Evolutionary conservation across 1,284 basidiomycete genomes (phyloP), one percentile per base, ranked within the genome.

Genomic region (Puccinia hordei): DNA sequence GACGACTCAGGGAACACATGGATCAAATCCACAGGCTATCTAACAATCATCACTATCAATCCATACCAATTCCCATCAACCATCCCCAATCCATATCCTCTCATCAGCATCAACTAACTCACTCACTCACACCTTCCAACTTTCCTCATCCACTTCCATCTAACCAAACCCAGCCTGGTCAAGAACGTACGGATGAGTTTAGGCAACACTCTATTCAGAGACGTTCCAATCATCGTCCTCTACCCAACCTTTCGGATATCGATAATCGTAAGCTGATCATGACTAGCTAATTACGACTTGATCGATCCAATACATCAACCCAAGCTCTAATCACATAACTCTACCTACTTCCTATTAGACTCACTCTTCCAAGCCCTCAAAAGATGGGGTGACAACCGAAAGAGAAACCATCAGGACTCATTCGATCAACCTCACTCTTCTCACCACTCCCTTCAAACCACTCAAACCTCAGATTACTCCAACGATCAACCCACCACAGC

Each of bases 401-500:
- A 63, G 33, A 63, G 59, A n/a, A 63, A 63, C 33, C 8, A 38
- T 19, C 59, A 35, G 33, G 22, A 33, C 59, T 38, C 33, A 6
- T 33, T 6, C 59, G 8, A 4, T n/a, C 2, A 5, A 8, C 30
- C 13, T n/a, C 17, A 63, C 33, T 22, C 59, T 22, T 33, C 38
- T 27, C 4, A 19, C 2, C 38, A 8, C 33, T 12, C 5, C 17
- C 33, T 38, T 15, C 46, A 15, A 49, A 17, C 46, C 38, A 33
- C 57, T 15, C 19, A 59, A 33, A 30, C 57, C 30, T 30, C 10
- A 59, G 57, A n/a, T n/a, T n/a, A 41, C 38, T 41, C 38, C 12
- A 38, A 1, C 59, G 38, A 10, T 8, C 33, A 63, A 22, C 74
- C 74, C 27, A 76, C 74, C 2, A 76, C 74, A 15, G 74, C 74